Percentiles rank a stretch among this genome's conserved stretches.
phyloP scores from a whole-genome alignment of 495 filamentous ascomycete species.

The Apiosordaria backusii region DNA sequence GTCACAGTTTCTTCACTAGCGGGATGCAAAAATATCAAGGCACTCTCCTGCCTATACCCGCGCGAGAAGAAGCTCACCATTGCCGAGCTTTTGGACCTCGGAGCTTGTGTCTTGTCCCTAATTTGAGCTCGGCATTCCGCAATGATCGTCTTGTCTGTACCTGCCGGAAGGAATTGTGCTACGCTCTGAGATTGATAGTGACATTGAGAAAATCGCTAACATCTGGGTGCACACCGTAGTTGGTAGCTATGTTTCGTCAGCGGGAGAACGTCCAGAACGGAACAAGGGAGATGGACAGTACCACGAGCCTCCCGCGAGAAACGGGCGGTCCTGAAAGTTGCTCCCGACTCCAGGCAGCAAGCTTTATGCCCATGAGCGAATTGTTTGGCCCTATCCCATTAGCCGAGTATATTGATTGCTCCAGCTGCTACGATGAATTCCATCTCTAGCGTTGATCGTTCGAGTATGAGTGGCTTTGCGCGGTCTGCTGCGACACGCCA shows the following conservation, averaged over 20 bases:
- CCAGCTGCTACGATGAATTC: conserved; percentile 59
- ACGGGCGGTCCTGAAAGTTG: conserved; percentile 55
- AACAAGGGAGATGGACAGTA: conserved; percentile 25
- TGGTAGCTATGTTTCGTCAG: conserved; percentile 32
- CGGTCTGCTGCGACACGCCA: conserved; percentile 20
- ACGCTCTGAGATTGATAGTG: conserved; percentile 37
- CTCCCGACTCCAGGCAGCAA: conserved; percentile 51
- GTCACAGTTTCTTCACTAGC: conserved; percentile 42
- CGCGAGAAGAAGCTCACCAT: conserved; percentile 38
- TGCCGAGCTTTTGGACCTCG: conserved; percentile 36
- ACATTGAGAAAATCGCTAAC: too few species aligned
- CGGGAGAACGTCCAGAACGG: neutral
- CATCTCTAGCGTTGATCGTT: conserved; percentile 34
- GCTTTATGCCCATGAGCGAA: conserved; percentile 41
- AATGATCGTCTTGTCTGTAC: conserved; percentile 32
- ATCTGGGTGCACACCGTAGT: too few species aligned
- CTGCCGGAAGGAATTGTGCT: conserved; percentile 33
- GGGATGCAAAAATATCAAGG: conserved; percentile 39
- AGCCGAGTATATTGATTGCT: conserved; percentile 49
- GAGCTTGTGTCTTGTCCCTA: conserved; percentile 31
- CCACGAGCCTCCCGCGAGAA: conserved; percentile 29
- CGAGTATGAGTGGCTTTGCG: conserved; percentile 9
- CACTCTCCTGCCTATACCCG: conserved; percentile 27
- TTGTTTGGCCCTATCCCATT: conserved; percentile 50
- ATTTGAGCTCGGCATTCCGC: conserved; percentile 44